Conservation (phyloP, 148 eudicot genomes). For the Linanthus parryae region DNA sequence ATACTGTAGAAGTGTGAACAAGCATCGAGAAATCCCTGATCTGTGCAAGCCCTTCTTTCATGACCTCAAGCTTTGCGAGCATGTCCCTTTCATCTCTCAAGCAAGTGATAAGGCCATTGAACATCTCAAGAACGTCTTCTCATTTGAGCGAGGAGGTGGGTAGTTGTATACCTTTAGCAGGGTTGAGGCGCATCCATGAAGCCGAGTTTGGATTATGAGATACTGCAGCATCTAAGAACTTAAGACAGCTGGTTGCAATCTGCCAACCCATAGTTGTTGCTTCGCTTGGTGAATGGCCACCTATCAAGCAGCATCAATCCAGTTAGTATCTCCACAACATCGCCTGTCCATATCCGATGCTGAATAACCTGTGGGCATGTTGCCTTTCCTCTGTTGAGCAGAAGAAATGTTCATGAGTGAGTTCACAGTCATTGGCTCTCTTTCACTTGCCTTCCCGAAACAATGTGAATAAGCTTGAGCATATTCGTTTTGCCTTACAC, state of each 20-base stretch:
- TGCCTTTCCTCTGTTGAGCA: slow-evolving; percentile 70
- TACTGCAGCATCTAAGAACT: slow-evolving; percentile 50
- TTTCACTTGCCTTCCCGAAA: slow-evolving; percentile 46
- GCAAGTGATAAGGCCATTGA: slow-evolving; percentile 53
- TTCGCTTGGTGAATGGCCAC: slow-evolving; percentile 23
- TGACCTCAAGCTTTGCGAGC: slow-evolving; percentile 51
- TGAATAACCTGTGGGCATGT: slow-evolving; percentile 70
- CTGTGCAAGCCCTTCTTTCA: slow-evolving; percentile 88
- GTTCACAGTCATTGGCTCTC: slow-evolving; percentile 45
- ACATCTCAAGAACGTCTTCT: slow-evolving; percentile 81
- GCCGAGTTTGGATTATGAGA: slow-evolving; percentile 48
- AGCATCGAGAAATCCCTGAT: slow-evolving; percentile 68
- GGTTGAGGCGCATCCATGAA: slow-evolving; percentile 84
- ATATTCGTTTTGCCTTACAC: no score
- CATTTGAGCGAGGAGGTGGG: slow-evolving; percentile 45
- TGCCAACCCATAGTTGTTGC: slow-evolving; percentile 48
- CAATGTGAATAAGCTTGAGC: no score
- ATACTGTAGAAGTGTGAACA: slow-evolving; percentile 73
- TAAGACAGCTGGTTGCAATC: slow-evolving; percentile 58
- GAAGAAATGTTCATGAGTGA: slow-evolving; percentile 69
- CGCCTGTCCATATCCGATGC: slow-evolving; percentile 59
- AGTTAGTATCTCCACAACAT: slow-evolving; percentile 51
- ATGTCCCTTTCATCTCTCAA: slow-evolving; percentile 45
- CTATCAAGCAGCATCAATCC: slow-evolving; percentile 49
- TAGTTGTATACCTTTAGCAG: slow-evolving; percentile 37